phyloP scores from a whole-genome alignment of 2,329 filamentous ascomycete genomes.

The Aspergillus sp. region DNA sequence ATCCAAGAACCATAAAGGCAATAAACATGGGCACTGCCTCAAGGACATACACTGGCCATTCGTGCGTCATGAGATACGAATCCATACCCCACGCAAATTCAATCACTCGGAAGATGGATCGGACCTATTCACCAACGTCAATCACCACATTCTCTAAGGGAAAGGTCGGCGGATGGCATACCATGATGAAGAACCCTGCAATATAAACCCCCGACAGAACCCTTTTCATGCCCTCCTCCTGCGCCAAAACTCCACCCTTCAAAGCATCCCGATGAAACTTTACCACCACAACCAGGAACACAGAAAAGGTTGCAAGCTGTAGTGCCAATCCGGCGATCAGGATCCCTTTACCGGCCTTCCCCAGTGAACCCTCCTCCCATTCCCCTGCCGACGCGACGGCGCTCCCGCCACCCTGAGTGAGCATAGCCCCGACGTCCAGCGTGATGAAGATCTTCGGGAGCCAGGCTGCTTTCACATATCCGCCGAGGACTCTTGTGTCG shows the following conservation, averaged over 20 bases:
- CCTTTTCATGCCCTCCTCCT: neutral
- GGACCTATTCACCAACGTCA: conserved; percentile 32
- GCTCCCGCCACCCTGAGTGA: conserved; percentile 48
- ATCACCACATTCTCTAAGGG: neutral
- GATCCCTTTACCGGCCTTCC: conserved; percentile 41
- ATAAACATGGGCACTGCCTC: conserved; percentile 48
- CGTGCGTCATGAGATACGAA: conserved; percentile 51
- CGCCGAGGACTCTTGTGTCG: conserved; percentile 17
- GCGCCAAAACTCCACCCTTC: neutral
- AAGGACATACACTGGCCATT: conserved; percentile 56
- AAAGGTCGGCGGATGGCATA: conserved; percentile 24
- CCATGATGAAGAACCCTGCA: conserved; percentile 39
- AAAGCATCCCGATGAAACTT: conserved; percentile 33
- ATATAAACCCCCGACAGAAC: neutral
- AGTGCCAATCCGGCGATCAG: conserved; percentile 45
- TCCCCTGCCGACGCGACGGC: conserved; percentile 44
- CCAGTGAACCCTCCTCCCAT: conserved; percentile 45
- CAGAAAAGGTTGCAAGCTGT: conserved; percentile 43
- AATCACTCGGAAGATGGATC: conserved; percentile 55
- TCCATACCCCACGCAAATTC: conserved; percentile 55
- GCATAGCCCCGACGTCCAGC: conserved; percentile 47
- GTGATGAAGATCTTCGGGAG: conserved; percentile 50
- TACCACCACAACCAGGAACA: conserved; percentile 43
- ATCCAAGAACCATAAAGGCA: conserved; percentile 50
- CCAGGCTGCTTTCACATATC: conserved; percentile 30